Evolutionary conservation across 2,329 filamentous ascomycete genomes (phyloP), one percentile per base, ranked within the genome.

Genomic region (Monosporascus cannonballus): DNA sequence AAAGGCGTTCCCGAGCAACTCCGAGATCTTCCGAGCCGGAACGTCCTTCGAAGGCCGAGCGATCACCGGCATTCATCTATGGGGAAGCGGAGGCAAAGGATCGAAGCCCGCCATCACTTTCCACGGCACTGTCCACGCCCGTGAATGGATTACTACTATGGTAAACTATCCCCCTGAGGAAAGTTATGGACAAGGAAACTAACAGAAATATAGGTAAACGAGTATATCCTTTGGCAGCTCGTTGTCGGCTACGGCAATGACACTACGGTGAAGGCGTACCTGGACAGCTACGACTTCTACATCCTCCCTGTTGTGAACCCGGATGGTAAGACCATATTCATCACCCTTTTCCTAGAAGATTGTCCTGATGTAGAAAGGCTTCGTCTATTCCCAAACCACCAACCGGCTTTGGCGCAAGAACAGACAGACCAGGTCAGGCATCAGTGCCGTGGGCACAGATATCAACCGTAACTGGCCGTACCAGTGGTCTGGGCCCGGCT

Each of bases 51-150:
- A 77, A 50, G 75, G 75, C 1, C 69, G 74, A 20, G 55, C 67
- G 51, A 87, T 91, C 25, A 80, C 81, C 18, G 87, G 84, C 18
- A 71, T 81, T 44, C 78, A 80, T 61, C 69, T 81, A 53, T 80
- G 73, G 68, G 78, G 78, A n/a, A 70, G 62, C 51, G 61, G 63
- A 0, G 71, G 72, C 18, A 73, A 70, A 57, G 70, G 73, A 34
- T 68, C 63, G 45, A 77, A 76, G 64, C 75, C 75, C 11, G 78
- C 76, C 6, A 67, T 80, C 18, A 71, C 78, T 53, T 74, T 76
- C 59, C 76, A 81, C 57, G 74, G 75, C 18, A 79, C 75, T 45
- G 76, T 79, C 14, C 78, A 82, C 65, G 76, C 77, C 17, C 65
- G 78, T 38, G 77, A 81, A 64, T 81, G 78, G 78, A 78, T 81